Evolutionary conservation across 1,139 yeast genomes (phyloP).

Genomic region (Kodamaea suecica): DNA sequence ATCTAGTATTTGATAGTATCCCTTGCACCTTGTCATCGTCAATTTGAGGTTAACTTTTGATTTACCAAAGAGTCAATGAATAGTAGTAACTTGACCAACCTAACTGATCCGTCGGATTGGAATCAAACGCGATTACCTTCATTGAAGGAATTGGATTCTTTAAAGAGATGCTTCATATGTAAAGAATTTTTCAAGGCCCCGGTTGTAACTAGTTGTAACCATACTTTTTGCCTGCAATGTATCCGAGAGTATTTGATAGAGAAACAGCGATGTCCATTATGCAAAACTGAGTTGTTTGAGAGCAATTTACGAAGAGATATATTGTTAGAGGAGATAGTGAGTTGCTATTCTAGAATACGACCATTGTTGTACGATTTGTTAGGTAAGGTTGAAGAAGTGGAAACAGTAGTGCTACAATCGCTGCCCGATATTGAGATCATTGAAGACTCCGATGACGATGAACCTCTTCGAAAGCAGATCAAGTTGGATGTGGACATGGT

Average conservation of each 20-base stretch:
- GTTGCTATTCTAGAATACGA: constrained; percentile 50
- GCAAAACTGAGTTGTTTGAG: constrained; percentile 69
- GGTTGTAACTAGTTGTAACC: constrained; percentile 81
- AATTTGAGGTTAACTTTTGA: too few relatives aligned
- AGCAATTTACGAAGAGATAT: constrained; percentile 66
- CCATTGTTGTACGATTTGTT: constrained; percentile 30
- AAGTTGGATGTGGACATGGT: constrained; percentile 28
- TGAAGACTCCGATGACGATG: constrained; percentile 1
- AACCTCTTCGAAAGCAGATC: constrained; percentile 5
- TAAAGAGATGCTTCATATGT: constrained; percentile 86
- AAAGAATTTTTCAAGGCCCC: constrained; percentile 83
- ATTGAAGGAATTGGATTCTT: constrained; percentile 61
- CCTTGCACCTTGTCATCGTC: too few relatives aligned
- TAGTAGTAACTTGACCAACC: constrained; percentile 16
- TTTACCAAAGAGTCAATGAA: too few relatives aligned
- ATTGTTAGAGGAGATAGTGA: constrained; percentile 69
- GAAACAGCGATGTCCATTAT: constrained; percentile 72
- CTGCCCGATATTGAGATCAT: not conserved
- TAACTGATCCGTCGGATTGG: constrained; percentile 77
- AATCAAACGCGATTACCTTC: constrained; percentile 48
- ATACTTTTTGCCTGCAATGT: constrained; percentile 88
- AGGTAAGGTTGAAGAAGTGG: constrained; percentile 5
- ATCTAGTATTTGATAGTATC: too few relatives aligned
- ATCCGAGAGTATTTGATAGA: constrained; percentile 66
- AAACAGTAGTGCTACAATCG: not conserved